phyloP scores from a whole-genome alignment of 2,329 filamentous ascomycete species.

The Epichloe hybrida region DNA sequence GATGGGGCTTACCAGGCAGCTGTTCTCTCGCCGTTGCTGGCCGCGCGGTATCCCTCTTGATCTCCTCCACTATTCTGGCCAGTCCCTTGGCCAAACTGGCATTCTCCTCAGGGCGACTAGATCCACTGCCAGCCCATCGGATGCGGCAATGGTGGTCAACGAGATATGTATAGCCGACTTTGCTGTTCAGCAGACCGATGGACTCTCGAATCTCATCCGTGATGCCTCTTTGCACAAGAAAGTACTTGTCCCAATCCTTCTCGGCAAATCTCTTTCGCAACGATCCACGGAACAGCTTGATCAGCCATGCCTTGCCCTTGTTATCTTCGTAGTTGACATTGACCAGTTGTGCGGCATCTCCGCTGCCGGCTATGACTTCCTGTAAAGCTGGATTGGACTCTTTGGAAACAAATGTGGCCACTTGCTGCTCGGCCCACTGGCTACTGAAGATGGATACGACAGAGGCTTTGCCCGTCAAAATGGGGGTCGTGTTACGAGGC shows the following conservation, averaged over 20 bases:
- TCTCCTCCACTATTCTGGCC: constrained; percentile 47
- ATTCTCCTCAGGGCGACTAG: constrained; percentile 50
- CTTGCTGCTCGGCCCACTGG: constrained; percentile 75
- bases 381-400: constrained; percentile 57
- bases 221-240: constrained; percentile 44
- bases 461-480: constrained; percentile 59
- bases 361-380: constrained; percentile 39
- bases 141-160: constrained; percentile 80
- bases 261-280: constrained; percentile 36
- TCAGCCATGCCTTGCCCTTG: constrained; percentile 45
- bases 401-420: constrained; percentile 53
- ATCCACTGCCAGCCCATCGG: constrained; percentile 80
- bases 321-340: constrained; percentile 85
- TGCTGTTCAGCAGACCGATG: constrained; percentile 67
- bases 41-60: constrained; percentile 23
- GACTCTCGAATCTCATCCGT: constrained; percentile 48
- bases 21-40: constrained; percentile 22
- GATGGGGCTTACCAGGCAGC: constrained; percentile 17
- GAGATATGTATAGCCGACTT: constrained; percentile 88
- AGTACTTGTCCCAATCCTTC: constrained; percentile 46
- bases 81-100: constrained; percentile 53
- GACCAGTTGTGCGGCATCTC: constrained; percentile 56
- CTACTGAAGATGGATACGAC: constrained; percentile 73
- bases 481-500: constrained; percentile 57
- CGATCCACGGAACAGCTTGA: constrained; percentile 41